Evolutionary conservation across 257 asterid genomes (phyloP), one percentile per base, ranked within the genome.

Genomic region (Gentiana dahurica): DNA sequence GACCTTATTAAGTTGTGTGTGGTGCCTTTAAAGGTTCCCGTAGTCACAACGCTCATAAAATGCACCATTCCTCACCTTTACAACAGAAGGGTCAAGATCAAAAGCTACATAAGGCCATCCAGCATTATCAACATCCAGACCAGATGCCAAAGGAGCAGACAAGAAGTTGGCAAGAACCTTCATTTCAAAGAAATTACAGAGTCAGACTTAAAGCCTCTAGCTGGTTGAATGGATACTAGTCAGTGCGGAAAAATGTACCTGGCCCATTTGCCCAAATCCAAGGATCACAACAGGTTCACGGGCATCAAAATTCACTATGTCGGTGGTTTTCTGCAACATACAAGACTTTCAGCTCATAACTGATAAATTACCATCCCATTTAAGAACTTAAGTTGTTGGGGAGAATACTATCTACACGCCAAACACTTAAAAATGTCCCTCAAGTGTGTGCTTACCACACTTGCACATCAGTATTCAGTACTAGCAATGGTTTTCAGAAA

Each of bases 261-360:
- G 97, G 70, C 94, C 94, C 86, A 87, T 87, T 64, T 85, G 89
- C 52, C 98, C 95, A 60, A 91, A 91, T 66, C 98, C 98, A 78
- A 91, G 85, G 57, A 91, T 85, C 61, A 91, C 95, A 61, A 91
- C 85, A 44, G 98, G 98, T 54, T 87, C 98, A 4, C 82, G 80
- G 66, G 82, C 93, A 58, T 78, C 86, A 51, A 81, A 83, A 77
- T 87, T 85, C 47, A 71, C 76, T 35, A 71, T 59, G 12, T 81
- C 84, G 58, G 78, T 84, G 62, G 69, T 49, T 75, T 79, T 75
- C 98, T 91, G 94, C 38, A 10, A 69, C 59, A 53, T 62, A 39
- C 60, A 65, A 62, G 41, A 61, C 41, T 49, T 60, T 67, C 67
- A 68, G 73, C 55, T 33, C 63, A 15, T 15, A 15, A 15, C 24